phyloP scores from a whole-genome alignment of 73 alveolate genomes.

The Stentor coeruleus region DNA sequence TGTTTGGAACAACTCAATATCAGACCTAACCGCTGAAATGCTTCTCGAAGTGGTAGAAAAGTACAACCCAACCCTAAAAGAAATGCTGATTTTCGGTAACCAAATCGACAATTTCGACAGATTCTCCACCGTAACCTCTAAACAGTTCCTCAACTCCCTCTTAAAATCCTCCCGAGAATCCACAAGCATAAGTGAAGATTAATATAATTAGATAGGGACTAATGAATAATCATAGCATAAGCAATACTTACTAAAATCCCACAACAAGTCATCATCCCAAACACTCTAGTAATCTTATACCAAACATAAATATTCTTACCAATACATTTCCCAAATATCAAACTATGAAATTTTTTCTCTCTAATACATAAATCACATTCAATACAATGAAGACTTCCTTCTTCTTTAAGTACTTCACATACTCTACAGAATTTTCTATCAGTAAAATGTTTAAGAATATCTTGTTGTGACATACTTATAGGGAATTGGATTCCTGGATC shows the following conservation, averaged over 20 bases:
- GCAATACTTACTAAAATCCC: no score
- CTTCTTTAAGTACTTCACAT: conserved; percentile 13
- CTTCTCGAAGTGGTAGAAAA: background rate
- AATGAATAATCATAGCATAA: no score
- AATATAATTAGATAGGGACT: no score
- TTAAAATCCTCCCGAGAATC: background rate
- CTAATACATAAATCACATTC: conserved; percentile 22
- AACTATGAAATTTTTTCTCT: background rate
- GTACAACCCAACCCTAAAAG: conserved; percentile 11
- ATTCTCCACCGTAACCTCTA: background rate
- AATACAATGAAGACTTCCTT: conserved; percentile 14
- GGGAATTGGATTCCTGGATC: background rate
- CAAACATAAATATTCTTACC: background rate
- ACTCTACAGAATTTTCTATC: conserved; percentile 23
- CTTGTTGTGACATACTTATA: background rate
- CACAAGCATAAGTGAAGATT: background rate
- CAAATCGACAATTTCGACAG: conserved; percentile 1
- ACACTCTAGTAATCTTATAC: background rate
- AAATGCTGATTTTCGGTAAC: background rate
- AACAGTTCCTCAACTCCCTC: background rate
- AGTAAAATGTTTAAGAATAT: background rate
- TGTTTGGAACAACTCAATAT: conserved; percentile 10
- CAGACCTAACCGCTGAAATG: background rate
- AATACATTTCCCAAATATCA: conserved; percentile 1
- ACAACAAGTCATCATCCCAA: no score